Base-by-base conservation (phyloP, 1,139 yeast species). In the Zygoascus meyerae region DNA sequence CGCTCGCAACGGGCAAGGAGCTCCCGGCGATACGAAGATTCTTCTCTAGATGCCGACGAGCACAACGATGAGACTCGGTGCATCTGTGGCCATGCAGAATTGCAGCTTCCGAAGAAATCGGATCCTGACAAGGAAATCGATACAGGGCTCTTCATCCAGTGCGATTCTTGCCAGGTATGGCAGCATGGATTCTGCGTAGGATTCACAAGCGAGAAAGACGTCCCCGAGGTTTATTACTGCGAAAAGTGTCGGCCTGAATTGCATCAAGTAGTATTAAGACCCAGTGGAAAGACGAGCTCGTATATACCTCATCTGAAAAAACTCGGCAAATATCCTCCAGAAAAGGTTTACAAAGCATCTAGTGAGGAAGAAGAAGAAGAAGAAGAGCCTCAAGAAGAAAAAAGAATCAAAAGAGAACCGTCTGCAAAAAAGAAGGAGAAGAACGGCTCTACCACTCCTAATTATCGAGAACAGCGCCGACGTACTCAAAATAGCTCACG, bases 181-280 rank as follows among this genome's bases (percentile, higher is more conserved):
- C 97, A 92, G 66, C 98, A 92, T 64, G 97, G 97, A 2, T 89
- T 74, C 66, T 92, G 98, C 69, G 97, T 92, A 36, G 95, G 96
- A 1, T 75, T 86, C 50, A 73, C 72, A 52, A 77, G 77, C 44
- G 85, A 81, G 54, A 82, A 79, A 31, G 83, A 78, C 50, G 87
- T 87, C 0, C 96, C 96, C 1, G 96, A 89, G 50, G 85, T 85
- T 63, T 90, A 90, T 66, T 86, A 87, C 85, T 90, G 97, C 71
- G 98, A 92, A 62, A 67, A 71, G 57, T 92, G 97, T 68, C 79
- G 82, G 55, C 95, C 96, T 0, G 90, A 84, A 40, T 69, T 83
- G 37, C 97, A 90, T 63, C 68, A 77, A 21, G 66, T 79, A 56
- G 74, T 62, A 55, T 83, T 60, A 57, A 73, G 66, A 62, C 75